These are phyloP conservation scores for Penicillium parvum DNA, from an alignment of 495 filamentous ascomycete genomes.

Conservation along the genomic window DNA sequence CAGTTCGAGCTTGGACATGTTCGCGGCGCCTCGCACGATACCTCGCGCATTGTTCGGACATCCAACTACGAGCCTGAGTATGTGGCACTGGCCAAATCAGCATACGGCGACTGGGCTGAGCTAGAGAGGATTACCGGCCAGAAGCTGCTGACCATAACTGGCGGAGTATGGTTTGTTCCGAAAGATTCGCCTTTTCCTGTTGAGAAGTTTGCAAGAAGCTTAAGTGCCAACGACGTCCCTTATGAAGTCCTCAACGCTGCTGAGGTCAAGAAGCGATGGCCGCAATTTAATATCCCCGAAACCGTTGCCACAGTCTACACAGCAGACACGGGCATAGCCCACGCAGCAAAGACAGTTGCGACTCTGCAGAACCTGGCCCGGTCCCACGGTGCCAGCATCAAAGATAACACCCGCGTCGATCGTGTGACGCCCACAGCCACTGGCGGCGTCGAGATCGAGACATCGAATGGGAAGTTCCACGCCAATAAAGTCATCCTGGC, in stretches of 20 bases:
- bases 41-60: constrained; percentile 18
- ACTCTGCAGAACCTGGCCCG: constrained; percentile 22
- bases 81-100: constrained; percentile 15
- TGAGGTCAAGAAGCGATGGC: constrained; percentile 26
- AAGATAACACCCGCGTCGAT: constrained; percentile 22
- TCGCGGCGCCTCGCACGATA: constrained; percentile 19
- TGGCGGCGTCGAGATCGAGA: constrained; percentile 18
- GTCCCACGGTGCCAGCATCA: constrained; percentile 18
- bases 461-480: constrained; percentile 20
- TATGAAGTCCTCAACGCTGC: constrained; percentile 22
- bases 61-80: constrained; percentile 14
- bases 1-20: constrained; percentile 20
- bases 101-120: constrained; percentile 20
- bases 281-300: constrained; percentile 25
- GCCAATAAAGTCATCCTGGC: constrained; percentile 25
- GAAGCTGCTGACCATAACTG: constrained; percentile 17
- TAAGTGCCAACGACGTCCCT: constrained; percentile 16
- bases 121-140: constrained; percentile 10
- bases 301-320: constrained; percentile 21
- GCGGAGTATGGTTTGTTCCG: constrained; percentile 22
- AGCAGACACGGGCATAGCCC: constrained; percentile 25
- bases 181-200: constrained; percentile 11
- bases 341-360: constrained; percentile 20
- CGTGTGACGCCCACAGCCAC: constrained; percentile 17
- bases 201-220: constrained; percentile 12